Base-by-base conservation (phyloP, 306 rosid species). In the Trifolium dubium region DNA sequence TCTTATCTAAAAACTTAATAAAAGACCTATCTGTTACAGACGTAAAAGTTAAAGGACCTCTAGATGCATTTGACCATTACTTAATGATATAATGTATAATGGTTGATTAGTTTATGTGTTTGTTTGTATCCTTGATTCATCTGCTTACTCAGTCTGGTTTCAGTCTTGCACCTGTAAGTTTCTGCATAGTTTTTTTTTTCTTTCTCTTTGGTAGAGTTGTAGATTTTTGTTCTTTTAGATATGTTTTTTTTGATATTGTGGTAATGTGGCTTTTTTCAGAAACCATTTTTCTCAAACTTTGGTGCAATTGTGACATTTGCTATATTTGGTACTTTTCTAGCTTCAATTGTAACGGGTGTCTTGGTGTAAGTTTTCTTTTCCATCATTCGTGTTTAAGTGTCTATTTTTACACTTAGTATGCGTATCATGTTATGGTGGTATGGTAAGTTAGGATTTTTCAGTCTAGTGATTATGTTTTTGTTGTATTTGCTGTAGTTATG, bases 251-350 rank as follows among this genome's bases (percentile, higher is more conserved):
- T 74, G 67, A 68, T 69, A 47, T 55, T 4, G 30, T 51, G 43
- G 31, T 82, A 32, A 51, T 73, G 34, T 61, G 73, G 23, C 35
- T 60, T 73, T 71, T 58, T 41, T 34, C 83, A 94, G 99, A 94
- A 94, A 83, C 99, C 99, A 4, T 94, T 94, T 86, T 94, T 94
- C 86, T 92, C 99, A 60, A 94, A 94, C 78, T 94, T 94, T 78
- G 99, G 99, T 81, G 99, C 99, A 65, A 94, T 94, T 76, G 97
- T 88, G 77, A 94, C 99, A 62, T 92, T 92, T 81, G 93, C 99
- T 56, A 90, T 94, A 74, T 73, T 88, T 9, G 99, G 99, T 46
- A 94, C 99, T 71, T 92, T 94, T 44, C 40, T 94, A 77, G 84
- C 99, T 80, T 92, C 99, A 19, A 41, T 92, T 58, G 97, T 94